Evolutionary conservation across 2,329 filamentous ascomycete species (phyloP), one percentile per base, ranked within the genome.

Genomic region (Alternaria hordeiaustralica): DNA sequence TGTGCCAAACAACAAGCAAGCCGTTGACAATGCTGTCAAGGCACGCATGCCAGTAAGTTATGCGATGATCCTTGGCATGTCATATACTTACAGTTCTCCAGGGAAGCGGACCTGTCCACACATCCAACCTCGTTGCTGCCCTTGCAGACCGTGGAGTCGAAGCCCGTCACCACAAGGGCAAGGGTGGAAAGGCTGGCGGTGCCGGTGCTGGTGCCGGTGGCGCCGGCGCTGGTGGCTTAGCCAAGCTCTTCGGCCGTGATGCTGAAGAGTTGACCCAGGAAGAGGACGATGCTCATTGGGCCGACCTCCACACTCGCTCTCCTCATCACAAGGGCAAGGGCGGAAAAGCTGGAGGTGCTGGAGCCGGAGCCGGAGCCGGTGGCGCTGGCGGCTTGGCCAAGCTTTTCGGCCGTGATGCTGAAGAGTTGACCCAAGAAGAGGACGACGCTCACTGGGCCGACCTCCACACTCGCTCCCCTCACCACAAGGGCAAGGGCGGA

Each of bases 41-140:
- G 74, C 74, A 50, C 76, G 75, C 47, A 61, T 72, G 53, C 68
- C 70, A 6, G 75, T 75, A 70, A 69, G 72, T 69, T 43, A 11
- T 41, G 2, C 13, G 4, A 18, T 15, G 18, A 15, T 23, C 15
- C 18, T 45, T 47, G 21, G 13, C 13, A 18, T 26, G 30, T 46
- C 21, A 12, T 47, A 41, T 25, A 21, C 68, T 73, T 44, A 74
- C 49, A 46, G 6, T 21, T 20, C 30, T 12, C n/a, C n/a, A 75
- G 72, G 71, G 64, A 65, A 74, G 72, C 36, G 74, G 71, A 20
- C 68, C 69, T 13, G 63, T 67, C 36, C 69, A 61, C 21, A 64
- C 64, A 45, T 45, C 64, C 21, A 69, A 70, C 55, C 67, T 74
- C 18, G 67, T 73, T 43, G 71, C 68, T 60, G 65, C 71, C 26